Evolutionary conservation across 805 yeast genomes (phyloP), one percentile per base, ranked within the genome.

Genomic region (Candida loeiensis): DNA sequence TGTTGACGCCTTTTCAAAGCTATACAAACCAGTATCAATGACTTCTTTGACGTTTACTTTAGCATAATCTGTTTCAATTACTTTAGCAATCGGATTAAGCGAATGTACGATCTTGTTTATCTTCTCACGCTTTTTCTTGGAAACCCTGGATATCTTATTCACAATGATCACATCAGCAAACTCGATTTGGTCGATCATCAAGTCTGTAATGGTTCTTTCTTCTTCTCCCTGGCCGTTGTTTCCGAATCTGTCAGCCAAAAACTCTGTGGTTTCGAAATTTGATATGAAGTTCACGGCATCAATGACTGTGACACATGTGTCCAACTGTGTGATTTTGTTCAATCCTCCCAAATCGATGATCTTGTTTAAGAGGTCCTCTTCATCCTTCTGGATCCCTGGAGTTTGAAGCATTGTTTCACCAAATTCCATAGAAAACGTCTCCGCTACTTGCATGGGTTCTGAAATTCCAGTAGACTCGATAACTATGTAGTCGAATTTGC

Each of bases 401-500:
- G 53, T 45, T 28, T 53, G 50, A 29, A 67, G 45, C 39, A 69
- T 46, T 28, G 61, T 48, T 13, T 61, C 56, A 4, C 71, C 54
- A 44, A 70, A 71, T 42, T 71, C 74, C 9, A 56, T 54, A 4
- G 73, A 63, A 44, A 71, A 71, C 3, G 76, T 72, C 46, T 71
- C 75, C 0, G 77, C 77, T 13, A 71, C 74, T 46, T 71, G 74
- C 74, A 69, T 68, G 20, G 76, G 76, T 47, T 71, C 77, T 15
- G 71, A 63, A 18, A 71, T 66, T 20, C 76, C 76, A 3, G 76
- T 68, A 6, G 71, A 61, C 47, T 71, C 77, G 29, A 71, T 71
- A 6, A 71, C 55, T 31, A 71, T 65, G 45, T 71, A 71, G 31
- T 71, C 63, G 34, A 63, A 67, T 24, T 56, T 58, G 8, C 63